These are phyloP conservation scores for Ustilago cynodontis DNA, from an alignment of 1,284 basidiomycete species.

Conservation along the genomic window DNA sequence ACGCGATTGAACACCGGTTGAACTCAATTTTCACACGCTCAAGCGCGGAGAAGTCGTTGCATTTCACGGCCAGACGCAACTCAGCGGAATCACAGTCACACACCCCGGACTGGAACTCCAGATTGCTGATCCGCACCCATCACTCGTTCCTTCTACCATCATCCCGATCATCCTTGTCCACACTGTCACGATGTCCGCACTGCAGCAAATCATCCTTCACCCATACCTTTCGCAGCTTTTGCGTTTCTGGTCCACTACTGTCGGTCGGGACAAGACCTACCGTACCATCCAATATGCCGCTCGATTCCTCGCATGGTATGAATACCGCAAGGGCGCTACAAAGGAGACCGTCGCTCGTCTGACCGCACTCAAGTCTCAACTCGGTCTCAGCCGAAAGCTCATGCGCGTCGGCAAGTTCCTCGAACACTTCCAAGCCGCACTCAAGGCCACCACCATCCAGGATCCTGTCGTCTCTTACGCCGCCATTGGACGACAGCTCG, in stretches of 20 bases:
- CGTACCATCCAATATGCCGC: slow-evolving; percentile 92
- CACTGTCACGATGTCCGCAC: slow-evolving; percentile 61
- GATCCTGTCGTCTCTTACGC: slow-evolving; percentile 82
- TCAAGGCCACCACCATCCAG: slow-evolving; percentile 78
- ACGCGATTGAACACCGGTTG: neutral
- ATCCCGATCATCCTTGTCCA: neutral
- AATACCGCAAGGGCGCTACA: slow-evolving; percentile 70
- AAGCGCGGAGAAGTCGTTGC: neutral
- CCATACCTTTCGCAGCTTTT: slow-evolving; percentile 67
- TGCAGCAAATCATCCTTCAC: slow-evolving; percentile 69
- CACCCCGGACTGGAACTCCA: neutral
- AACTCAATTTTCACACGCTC: slow-evolving; percentile 1
- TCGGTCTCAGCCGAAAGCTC: slow-evolving; percentile 73
- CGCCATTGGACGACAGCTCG: slow-evolving; percentile 85
- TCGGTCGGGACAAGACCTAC: slow-evolving; percentile 77
- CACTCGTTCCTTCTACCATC: slow-evolving; percentile 2
- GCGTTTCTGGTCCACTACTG: slow-evolving; percentile 70
- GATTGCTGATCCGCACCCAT: neutral
- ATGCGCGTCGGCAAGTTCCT: slow-evolving; percentile 92
- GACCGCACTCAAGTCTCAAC: slow-evolving; percentile 71
- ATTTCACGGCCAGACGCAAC: neutral
- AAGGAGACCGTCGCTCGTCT: slow-evolving; percentile 71
- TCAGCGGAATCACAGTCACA: slow-evolving; percentile 5
- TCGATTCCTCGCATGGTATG: slow-evolving; percentile 87
- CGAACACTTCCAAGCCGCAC: slow-evolving; percentile 91